Evolutionary conservation across 2,329 filamentous ascomycete genomes (phyloP).

Genomic region (Trichoderma koningiopsis): DNA sequence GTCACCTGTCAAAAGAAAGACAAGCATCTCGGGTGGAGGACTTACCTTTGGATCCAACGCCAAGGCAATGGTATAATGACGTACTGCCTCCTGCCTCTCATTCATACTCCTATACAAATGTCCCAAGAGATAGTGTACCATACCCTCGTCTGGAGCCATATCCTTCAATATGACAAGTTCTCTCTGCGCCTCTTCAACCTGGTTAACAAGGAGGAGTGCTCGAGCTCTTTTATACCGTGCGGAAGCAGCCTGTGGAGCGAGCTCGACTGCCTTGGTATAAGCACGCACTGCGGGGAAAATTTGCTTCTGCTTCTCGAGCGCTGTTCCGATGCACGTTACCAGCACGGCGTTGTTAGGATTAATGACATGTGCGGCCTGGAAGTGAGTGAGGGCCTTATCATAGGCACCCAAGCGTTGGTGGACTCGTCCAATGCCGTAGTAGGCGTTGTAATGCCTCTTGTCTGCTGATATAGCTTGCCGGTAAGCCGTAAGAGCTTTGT

Average conservation of each 20-base stretch:
- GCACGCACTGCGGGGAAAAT: constrained; percentile 75
- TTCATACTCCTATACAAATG: constrained; percentile 75
- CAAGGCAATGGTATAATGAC: constrained; percentile 90
- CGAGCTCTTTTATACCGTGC: constrained; percentile 93
- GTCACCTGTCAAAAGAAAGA: not conserved
- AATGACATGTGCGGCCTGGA: constrained; percentile 81
- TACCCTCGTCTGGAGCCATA: constrained; percentile 89
- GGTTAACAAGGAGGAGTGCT: constrained; percentile 74
- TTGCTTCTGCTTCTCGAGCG: constrained; percentile 86
- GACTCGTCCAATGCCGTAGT: constrained; percentile 83
- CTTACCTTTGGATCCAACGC: constrained; percentile 92
- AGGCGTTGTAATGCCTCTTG: constrained; percentile 93
- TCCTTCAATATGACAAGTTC: constrained; percentile 90
- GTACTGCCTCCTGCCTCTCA: constrained; percentile 78
- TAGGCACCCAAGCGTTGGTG: constrained; percentile 90
- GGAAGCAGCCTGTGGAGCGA: constrained; percentile 79
- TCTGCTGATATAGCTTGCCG: constrained; percentile 84
- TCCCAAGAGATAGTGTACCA: constrained; percentile 92
- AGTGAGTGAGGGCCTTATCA: constrained; percentile 89
- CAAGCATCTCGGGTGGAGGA: not conserved
- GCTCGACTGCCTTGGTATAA: constrained; percentile 78
- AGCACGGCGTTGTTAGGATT: constrained; percentile 94
- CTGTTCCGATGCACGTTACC: constrained; percentile 87
- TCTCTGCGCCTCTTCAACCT: constrained; percentile 70
- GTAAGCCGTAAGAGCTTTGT: constrained; percentile 88